Evolutionary conservation across 2,329 filamentous ascomycete species (phyloP).

Genomic region (Geosmithia morbida): DNA sequence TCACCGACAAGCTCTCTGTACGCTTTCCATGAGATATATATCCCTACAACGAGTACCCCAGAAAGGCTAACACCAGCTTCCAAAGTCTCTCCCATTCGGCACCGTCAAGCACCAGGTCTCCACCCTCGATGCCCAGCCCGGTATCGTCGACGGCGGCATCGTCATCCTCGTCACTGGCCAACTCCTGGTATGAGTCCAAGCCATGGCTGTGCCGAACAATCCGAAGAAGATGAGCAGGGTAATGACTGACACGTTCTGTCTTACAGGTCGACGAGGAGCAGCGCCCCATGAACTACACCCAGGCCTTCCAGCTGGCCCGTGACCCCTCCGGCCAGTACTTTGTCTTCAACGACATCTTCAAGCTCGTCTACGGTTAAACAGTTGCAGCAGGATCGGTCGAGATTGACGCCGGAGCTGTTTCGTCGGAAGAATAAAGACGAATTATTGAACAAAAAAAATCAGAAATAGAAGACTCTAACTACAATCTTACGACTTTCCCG

Average conservation of each 20-base stretch:
- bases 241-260: not conserved
- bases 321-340: slow-evolving; percentile 58
- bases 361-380: slow-evolving; percentile 56
- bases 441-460: not conserved
- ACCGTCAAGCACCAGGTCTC: slow-evolving; percentile 66
- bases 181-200: slow-evolving; percentile 49
- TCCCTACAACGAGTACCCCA: not conserved
- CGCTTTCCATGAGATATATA: slow-evolving; percentile 11
- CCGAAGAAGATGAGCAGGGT: no score
- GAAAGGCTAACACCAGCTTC: not conserved
- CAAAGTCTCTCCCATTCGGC: slow-evolving; percentile 64
- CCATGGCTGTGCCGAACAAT: no score
- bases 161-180: slow-evolving; percentile 80
- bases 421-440: not conserved
- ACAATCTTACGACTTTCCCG: no score
- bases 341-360: slow-evolving; percentile 92
- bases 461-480: no score
- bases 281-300: slow-evolving; percentile 80
- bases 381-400: not conserved
- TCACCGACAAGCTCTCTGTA: slow-evolving; percentile 74
- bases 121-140: slow-evolving; percentile 75
- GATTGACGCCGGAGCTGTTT: not conserved
- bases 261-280: slow-evolving; percentile 69
- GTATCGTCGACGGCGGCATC: slow-evolving; percentile 48
- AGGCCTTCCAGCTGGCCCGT: slow-evolving; percentile 72